phyloP scores from a whole-genome alignment of 768 basidiomycete genomes.

The Tricholoma terreum region DNA sequence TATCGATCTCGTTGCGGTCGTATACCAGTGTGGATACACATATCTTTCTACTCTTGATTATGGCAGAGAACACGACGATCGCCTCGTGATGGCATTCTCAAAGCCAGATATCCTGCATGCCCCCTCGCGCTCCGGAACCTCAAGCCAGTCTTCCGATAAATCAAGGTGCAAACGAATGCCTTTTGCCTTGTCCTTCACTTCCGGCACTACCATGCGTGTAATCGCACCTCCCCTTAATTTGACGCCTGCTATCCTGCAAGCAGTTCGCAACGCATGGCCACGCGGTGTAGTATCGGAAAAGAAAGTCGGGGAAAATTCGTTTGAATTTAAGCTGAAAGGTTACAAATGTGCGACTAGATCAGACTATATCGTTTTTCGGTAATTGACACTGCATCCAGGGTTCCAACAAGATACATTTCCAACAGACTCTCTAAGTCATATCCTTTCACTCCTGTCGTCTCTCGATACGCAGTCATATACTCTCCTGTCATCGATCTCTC shows the following conservation, averaged over 20 bases:
- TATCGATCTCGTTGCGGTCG: conserved; percentile 58
- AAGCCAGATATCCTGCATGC: conserved; percentile 36
- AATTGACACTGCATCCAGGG: conserved; percentile 40
- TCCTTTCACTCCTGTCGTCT: conserved; percentile 61
- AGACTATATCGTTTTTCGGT: conserved; percentile 12
- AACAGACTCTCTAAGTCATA: conserved; percentile 68
- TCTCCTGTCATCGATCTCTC: conserved; percentile 66
- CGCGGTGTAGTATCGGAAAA: conserved; percentile 76
- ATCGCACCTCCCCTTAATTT: conserved; percentile 72
- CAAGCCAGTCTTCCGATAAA: conserved; percentile 37
- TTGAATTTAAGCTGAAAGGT: conserved; percentile 79
- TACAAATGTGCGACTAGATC: conserved; percentile 57
- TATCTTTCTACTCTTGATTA: conserved; percentile 74
- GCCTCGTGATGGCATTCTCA: conserved; percentile 68
- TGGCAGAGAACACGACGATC: conserved; percentile 73
- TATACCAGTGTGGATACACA: conserved; percentile 61
- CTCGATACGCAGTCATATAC: conserved; percentile 68
- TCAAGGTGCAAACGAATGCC: conserved; percentile 39
- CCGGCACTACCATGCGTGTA: conserved; percentile 65
- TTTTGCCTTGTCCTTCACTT: conserved; percentile 74
- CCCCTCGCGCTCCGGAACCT: conserved; percentile 28
- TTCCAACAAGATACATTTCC: conserved; percentile 77
- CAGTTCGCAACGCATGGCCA: conserved; percentile 76
- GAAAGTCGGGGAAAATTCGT: conserved; percentile 67
- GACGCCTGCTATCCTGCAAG: conserved; percentile 79